Evolutionary conservation across 148 eudicot species (phyloP).

Genomic region (Camellia japonica): DNA sequence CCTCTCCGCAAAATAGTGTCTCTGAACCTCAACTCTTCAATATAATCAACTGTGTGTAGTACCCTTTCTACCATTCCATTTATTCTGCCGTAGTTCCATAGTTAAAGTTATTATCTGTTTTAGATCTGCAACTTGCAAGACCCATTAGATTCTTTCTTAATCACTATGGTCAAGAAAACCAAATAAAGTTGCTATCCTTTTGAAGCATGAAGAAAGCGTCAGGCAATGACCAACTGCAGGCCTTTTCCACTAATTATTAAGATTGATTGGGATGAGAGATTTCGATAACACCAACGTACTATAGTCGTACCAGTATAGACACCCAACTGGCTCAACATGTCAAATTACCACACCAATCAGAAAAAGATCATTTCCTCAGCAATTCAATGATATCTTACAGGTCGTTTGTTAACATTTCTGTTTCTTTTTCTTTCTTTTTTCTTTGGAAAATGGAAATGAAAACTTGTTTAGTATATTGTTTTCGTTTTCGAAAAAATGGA

Average conservation of each 20-base stretch:
- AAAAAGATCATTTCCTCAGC: neutral
- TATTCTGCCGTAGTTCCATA: neutral
- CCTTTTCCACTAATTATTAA: neutral
- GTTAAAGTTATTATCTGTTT: neutral
- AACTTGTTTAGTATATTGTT: too few species aligned
- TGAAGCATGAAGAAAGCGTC: slow-evolving; percentile 2
- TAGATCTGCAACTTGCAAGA: neutral
- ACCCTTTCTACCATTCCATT: neutral
- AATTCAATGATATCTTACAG: neutral
- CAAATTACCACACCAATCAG: slow-evolving; percentile 7
- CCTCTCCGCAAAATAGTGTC: neutral
- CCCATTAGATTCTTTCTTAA: neutral
- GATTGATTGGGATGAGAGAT: neutral
- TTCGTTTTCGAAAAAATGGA: too few species aligned
- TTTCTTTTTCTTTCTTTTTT: too few species aligned
- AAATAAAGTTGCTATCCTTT: neutral
- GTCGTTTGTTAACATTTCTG: too few species aligned
- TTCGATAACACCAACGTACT: neutral
- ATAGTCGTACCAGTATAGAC: neutral
- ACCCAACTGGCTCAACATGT: neutral
- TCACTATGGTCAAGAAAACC: too few species aligned
- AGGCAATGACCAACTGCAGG: neutral
- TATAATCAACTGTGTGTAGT: neutral
- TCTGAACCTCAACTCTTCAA: neutral
- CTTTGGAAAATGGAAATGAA: too few species aligned